Base-by-base conservation (phyloP, 768 basidiomycete genomes). In the Serendipita sp. region DNA sequence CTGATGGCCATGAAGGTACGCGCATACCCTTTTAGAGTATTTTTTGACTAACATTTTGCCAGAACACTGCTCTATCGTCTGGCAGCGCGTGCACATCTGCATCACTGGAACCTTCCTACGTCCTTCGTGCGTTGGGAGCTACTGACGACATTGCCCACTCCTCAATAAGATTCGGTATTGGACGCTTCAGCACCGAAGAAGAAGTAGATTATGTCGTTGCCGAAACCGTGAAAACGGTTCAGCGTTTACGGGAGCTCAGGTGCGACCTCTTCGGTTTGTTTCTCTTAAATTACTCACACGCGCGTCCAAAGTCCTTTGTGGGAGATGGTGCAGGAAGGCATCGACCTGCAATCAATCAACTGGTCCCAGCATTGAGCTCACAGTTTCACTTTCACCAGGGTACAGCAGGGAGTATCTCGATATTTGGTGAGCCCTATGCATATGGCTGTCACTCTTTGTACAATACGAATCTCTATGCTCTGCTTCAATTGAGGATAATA, bases 301-400 rank as follows among this genome's bases (percentile, higher is more conserved):
- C 38, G 62, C 0, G 23, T 65, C 0, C 18, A 52, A 67, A 91
- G 91, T 71, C 96, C 96, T 38, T 76, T 99, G 64, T 99, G 95
- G 95, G 96, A 99, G 77, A 97, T 99, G 94, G 94, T 98, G 15
- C 92, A 96, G 76, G 96, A 98, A 73, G 95, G 95, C 47, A 94
- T 98, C 66, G 96, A 99, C 74, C 83, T 98, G 69, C 92, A 85
- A 72, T 80, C 88, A 16, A 99, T 98, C 73, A 83, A 97, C 75
- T 97, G 94, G 94, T 88, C 89, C 52, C 89, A 79, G 65, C 79
- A 80, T 30, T 60, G 56, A 60, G 56, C 56, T n/a, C n/a, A 52
- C n/a, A 16, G 18, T 52, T 52, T 52, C 48, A 46, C 18, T 46
- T 46, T 46, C 23, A 23, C 23, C 23, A 23, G 23, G 23, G 23